Base-by-base conservation (phyloP, 75 land plant species). In the Pinus albicaulis region DNA sequence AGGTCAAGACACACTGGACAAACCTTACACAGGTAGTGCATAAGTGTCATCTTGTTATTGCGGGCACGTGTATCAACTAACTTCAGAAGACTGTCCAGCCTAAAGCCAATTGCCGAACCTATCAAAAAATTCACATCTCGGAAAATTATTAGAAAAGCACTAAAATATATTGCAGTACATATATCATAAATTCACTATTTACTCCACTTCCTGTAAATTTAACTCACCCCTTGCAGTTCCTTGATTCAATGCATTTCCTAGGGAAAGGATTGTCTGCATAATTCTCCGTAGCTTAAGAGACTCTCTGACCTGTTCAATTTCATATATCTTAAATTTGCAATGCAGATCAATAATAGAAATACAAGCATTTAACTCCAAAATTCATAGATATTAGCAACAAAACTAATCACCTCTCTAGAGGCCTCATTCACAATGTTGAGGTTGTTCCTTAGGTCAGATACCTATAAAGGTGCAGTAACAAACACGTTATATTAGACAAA, bases 161-260 rank as follows among this genome's bases (percentile, higher is more conserved):
- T 16, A 73, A 23, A 55, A 56, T 73, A 17, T 24, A 56, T 26
- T 56, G 16, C 65, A 28, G 28, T 22, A 14, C 74, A 56, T 8
- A 48, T 24, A 55, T 25, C 16, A 24, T 72, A 72, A 53, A 36
- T 24, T 48, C 15, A 72, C 28, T 5, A 23, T 23, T 48, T 36
- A 64, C n/a, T 44, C 6, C 3, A 24, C 68, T 56, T 25, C 65
- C 58, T 52, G 26, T 36, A 74, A 48, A 20, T 55, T 26, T 53
- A 71, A 78, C 86, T 76, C 56, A 98, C 99, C 98, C 77, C 98
- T 88, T 20, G 98, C 96, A 82, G 99, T 98, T 80, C 99, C 99
- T 79, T 93, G 93, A 76, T 98, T 98, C 56, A 98, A 77, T 20
- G 99, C 98, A 91, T 98, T 98, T 77, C 98, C 99, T 14, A 98